Conservation (phyloP, 352 stramenopile genomes). For the Globisporangium nunn region DNA sequence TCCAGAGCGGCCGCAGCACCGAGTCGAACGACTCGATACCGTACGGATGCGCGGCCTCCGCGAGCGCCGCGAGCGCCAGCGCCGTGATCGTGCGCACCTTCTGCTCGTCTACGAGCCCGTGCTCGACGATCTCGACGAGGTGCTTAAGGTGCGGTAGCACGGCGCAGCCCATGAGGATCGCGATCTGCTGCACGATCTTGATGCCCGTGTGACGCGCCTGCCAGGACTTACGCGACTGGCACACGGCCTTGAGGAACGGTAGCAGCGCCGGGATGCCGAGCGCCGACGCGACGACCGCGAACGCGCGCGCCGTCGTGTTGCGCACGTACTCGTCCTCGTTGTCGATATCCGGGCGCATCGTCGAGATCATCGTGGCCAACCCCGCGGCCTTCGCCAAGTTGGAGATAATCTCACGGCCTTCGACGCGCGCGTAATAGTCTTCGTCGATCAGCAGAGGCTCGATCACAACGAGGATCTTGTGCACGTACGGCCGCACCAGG, state of each 20-base stretch:
- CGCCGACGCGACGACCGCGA: constrained; percentile 98
- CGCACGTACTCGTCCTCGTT: constrained; percentile 98
- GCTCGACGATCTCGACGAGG: constrained; percentile 97
- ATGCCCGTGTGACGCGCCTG: constrained; percentile 98
- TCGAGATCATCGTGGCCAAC: constrained; percentile 99
- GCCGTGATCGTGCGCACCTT: constrained; percentile 99
- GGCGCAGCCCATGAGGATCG: constrained; percentile 97
- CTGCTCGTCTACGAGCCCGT: constrained; percentile 97
- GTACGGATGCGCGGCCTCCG: constrained; percentile 97
- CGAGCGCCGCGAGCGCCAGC: constrained; percentile 95
- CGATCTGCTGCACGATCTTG: constrained; percentile 99
- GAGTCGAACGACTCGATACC: constrained; percentile 99
- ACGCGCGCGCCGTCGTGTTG: constrained; percentile 97
- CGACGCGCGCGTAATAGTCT: constrained; percentile 98
- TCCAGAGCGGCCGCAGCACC: constrained; percentile 96
- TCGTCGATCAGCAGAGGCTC: constrained; percentile 99
- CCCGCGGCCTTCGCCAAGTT: constrained; percentile 99
- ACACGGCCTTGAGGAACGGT: constrained; percentile 99
- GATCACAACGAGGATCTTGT: constrained; percentile 99
- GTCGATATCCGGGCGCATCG: constrained; percentile 99
- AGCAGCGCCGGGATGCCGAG: constrained; percentile 96
- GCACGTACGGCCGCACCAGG: constrained; percentile 97
- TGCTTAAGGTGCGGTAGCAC: constrained; percentile 97
- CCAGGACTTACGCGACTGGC: constrained; percentile 97
- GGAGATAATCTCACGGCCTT: constrained; percentile 99